A percentile compares a stretch with the other conserved stretches of the same genome.
Conservation (phyloP, 345 rosid genomes). For the Salix viminalis region DNA sequence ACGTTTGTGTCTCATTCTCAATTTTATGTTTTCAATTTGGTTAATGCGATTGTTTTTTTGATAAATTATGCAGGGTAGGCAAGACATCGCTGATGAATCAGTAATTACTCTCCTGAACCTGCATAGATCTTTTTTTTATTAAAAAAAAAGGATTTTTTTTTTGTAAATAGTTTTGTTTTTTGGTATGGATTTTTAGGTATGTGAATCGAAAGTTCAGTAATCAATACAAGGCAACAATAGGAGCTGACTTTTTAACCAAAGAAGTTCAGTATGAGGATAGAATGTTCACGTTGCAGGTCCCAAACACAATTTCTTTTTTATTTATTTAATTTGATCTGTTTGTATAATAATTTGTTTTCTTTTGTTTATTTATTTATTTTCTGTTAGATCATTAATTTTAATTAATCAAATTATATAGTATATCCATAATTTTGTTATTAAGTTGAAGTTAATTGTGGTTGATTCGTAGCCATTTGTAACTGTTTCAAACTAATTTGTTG, state of each 20-base stretch:
- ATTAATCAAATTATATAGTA: background rate
- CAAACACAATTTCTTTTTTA: background rate
- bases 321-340: background rate
- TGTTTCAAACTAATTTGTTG: background rate
- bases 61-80: conserved; percentile 54
- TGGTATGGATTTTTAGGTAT: conserved; percentile 41
- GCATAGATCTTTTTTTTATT: background rate
- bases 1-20: background rate
- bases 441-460: background rate
- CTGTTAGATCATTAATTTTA: background rate
- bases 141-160: background rate
- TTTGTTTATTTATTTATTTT: background rate
- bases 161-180: background rate
- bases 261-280: conserved; percentile 90
- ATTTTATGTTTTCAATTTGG: background rate
- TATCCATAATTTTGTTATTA: background rate
- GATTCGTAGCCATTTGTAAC: background rate
- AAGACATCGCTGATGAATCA: conserved; percentile 95
- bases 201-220: conserved; percentile 89
- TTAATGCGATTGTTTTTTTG: background rate
- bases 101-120: conserved; percentile 41
- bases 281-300: conserved; percentile 84
- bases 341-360: background rate
- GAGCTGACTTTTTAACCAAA: conserved; percentile 90
- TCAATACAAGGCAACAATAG: conserved; percentile 93